Evolutionary conservation across 768 basidiomycete genomes (phyloP).

Genomic region (Termitomyces sp.): DNA sequence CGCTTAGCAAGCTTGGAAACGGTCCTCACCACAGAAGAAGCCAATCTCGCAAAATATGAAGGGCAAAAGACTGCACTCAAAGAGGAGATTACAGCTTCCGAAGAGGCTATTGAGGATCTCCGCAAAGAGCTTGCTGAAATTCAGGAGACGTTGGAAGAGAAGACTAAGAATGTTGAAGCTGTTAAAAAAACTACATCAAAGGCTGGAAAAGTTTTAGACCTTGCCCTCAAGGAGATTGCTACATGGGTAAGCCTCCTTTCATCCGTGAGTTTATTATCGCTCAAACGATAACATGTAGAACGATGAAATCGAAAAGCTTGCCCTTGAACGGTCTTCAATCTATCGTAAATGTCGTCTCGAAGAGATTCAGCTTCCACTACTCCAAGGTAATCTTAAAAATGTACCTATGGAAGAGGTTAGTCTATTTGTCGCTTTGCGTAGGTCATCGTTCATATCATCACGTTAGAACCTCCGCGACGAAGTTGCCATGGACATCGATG

Average conservation of each 20-base stretch:
- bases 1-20: constrained; percentile 57
- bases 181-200: constrained; percentile 70
- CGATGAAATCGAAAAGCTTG: constrained; percentile 89
- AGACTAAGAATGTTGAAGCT: constrained; percentile 70
- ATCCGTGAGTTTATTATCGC: neutral
- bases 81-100: constrained; percentile 58
- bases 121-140: constrained; percentile 61
- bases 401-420: constrained; percentile 94
- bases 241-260: constrained; percentile 49
- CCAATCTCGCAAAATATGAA: constrained; percentile 51
- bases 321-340: constrained; percentile 78
- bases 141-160: constrained; percentile 69
- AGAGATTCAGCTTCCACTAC: constrained; percentile 81
- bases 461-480: constrained; percentile 78
- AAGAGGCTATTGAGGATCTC: constrained; percentile 53
- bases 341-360: constrained; percentile 95
- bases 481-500: constrained; percentile 90
- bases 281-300: constrained; percentile 24
- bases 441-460: constrained; percentile 8
- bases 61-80: constrained; percentile 53
- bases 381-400: constrained; percentile 72
- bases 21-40: constrained; percentile 50
- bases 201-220: constrained; percentile 77
- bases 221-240: constrained; percentile 88
- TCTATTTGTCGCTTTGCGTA: neutral